Percentiles rank a stretch among this genome's conserved stretches.
These are phyloP conservation scores for Tolypocladium nubicola DNA, from an alignment of 2,329 filamentous ascomycete genomes.

Conservation along the genomic window DNA sequence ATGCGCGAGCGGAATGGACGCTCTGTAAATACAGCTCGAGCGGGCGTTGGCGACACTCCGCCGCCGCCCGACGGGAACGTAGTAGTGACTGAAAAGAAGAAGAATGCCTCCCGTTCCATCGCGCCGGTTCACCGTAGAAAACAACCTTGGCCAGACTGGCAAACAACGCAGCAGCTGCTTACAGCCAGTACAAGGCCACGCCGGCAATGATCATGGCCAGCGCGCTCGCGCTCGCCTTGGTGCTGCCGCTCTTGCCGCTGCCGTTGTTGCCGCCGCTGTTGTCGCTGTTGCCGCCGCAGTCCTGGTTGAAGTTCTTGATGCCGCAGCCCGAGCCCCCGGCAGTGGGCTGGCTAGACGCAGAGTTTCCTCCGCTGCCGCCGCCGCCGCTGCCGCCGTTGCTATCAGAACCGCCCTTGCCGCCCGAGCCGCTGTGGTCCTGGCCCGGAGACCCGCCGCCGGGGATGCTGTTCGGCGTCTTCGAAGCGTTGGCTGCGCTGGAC, in stretches of 20 bases:
- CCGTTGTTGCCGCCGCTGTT: conserved; percentile 9
- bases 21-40: not conserved
- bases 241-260: conserved; percentile 20
- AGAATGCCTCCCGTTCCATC: not conserved
- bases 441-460: conserved; percentile 18
- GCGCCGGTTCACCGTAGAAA: not conserved
- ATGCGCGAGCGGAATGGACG: not conserved
- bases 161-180: conserved; percentile 2
- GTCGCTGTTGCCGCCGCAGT: conserved; percentile 16
- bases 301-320: conserved; percentile 28
- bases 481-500: conserved; percentile 8
- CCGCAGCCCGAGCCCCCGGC: conserved; percentile 19
- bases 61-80: not conserved
- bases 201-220: conserved; percentile 26
- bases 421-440: conserved; percentile 10
- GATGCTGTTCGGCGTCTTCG: conserved; percentile 15
- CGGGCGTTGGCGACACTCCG: not conserved
- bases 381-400: conserved; percentile 1
- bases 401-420: not conserved
- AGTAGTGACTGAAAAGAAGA: not conserved
- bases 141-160: not conserved
- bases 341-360: conserved; percentile 5
- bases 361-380: conserved; percentile 9
- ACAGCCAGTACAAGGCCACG: conserved; percentile 23
- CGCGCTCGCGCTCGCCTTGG: conserved; percentile 21